phyloP scores from a whole-genome alignment of 441 rosid genomes.

The Jatropha podagrica region DNA sequence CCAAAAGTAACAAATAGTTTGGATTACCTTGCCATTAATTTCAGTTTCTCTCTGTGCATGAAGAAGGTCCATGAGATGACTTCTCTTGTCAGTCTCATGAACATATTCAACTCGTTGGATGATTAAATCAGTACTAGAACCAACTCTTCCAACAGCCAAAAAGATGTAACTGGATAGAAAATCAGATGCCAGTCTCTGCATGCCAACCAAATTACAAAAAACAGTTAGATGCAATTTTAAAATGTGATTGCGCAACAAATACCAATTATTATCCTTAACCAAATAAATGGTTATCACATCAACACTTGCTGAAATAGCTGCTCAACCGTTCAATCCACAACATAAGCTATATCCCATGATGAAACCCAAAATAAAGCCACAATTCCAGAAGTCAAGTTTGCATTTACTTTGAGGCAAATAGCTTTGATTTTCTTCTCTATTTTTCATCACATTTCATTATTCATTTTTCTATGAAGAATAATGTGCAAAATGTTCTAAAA shows the following conservation, averaged over 20 bases:
- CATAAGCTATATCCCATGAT: neutral
- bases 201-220: conserved; percentile 6
- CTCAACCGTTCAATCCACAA: neutral
- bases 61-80: conserved; percentile 92
- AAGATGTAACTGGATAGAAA: conserved; percentile 80
- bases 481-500: neutral
- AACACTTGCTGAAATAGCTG: neutral
- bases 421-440: neutral
- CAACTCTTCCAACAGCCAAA: conserved; percentile 92
- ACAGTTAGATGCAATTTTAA: neutral
- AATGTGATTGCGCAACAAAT: neutral
- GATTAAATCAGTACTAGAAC: conserved; percentile 91
- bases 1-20: neutral
- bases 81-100: conserved; percentile 85
- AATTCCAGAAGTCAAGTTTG: neutral
- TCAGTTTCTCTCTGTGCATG: conserved; percentile 88
- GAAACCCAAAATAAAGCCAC: neutral
- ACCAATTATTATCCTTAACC: neutral
- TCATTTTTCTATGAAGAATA: neutral
- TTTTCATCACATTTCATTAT: neutral
- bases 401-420: neutral
- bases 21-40: conserved; percentile 63
- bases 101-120: conserved; percentile 88
- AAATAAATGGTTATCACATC: neutral
- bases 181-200: conserved; percentile 95